Evolutionary conservation across 306 rosid genomes (phyloP).

Genomic region (Castanea sativa): DNA sequence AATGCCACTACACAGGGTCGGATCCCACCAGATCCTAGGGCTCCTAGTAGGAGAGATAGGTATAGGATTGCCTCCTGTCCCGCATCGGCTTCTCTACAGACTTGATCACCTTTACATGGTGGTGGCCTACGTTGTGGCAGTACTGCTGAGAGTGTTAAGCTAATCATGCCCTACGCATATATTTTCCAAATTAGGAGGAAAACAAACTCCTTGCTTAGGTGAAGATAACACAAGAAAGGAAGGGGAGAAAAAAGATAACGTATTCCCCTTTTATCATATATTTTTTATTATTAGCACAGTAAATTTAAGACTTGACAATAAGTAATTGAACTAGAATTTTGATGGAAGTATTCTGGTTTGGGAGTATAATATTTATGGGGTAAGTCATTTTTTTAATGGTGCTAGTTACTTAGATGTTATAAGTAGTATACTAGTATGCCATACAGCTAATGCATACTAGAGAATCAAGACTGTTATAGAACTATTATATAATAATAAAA

Average conservation of each 20-base stretch:
- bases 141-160: conserved; percentile 70
- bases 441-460: neutral
- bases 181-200: neutral
- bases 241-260: neutral
- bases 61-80: conserved; percentile 67
- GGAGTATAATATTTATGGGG: no score
- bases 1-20: conserved; percentile 96
- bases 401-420: no score
- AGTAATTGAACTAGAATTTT: no score
- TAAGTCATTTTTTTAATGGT: no score
- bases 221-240: neutral
- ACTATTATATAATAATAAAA: no score
- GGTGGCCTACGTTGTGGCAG: conserved; percentile 79
- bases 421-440: no score
- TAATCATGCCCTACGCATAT: conserved; percentile 66
- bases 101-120: conserved; percentile 50
- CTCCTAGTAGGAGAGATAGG: conserved; percentile 48
- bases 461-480: neutral
- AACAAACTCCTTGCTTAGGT: conserved; percentile 18
- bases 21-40: conserved; percentile 91
- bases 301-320: no score
- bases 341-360: no score
- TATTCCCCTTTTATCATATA: no score
- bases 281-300: no score
- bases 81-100: conserved; percentile 56